Evolutionary conservation across 148 eudicot species (phyloP), one percentile per base, ranked within the genome.

Genomic region (Diospyros kaki): DNA sequence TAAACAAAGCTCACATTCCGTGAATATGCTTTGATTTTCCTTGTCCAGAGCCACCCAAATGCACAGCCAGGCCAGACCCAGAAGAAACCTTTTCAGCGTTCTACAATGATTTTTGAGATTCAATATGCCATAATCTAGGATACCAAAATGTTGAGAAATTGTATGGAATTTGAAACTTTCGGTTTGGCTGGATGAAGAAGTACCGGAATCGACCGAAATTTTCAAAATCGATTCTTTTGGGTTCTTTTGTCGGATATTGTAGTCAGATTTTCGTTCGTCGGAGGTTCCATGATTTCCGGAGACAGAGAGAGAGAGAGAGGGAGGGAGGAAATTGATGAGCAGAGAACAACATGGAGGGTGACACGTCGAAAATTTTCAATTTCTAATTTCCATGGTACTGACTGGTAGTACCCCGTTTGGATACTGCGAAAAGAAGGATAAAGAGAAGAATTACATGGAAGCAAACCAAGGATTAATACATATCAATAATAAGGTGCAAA

Each of bases 271-370:
- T 66, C 14, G 69, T 13, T 66, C 18, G 69, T 66, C 44, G 52
- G 69, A 11, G 42, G 41, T 42, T 66, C 39, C 45, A 46, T 42
- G 51, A 15, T 66, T 66, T 66, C 39, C 15, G 51, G 69, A 46
- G 69, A 13, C 9, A 44, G 52, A 45, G 52, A 44, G 52, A 44
- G 46, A 2, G 68, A 2, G 46, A 3, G 2, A 15, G 15, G 15
- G 62, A 50, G 68, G 50, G 6, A 50, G 50, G 6, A 42, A 64
- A 41, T 5, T 64, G 50, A 64, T 44, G 4, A 0, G 52, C 69
- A 45, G 17, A 77, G 75, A 64, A 53, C 75, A 59, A 77, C 63
- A 59, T 15, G 71, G 56, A 68, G 43, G 5, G 39, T 3, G 68
- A 64, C 50, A 3, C 45, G 17, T 50, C 28, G 28, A 28, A 28